These are phyloP conservation scores for Glaciozyma martinii DNA, from an alignment of 768 basidiomycete species.

Conservation along the genomic window DNA sequence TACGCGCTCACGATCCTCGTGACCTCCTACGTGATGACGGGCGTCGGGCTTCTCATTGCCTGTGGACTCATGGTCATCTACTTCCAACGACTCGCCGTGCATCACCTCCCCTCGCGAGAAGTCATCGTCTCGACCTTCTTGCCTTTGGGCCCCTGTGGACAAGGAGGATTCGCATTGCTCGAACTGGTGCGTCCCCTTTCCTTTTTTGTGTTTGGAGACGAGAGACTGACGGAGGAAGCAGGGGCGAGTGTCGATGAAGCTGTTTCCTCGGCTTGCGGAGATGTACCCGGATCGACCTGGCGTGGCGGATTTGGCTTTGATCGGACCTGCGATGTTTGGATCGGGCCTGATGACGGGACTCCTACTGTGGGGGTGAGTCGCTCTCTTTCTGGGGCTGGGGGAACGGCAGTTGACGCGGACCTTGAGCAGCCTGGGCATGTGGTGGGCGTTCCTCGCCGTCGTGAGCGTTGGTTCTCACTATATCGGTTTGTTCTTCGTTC, in stretches of 20 bases:
- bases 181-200: constrained; percentile 13
- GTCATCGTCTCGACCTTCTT: constrained; percentile 31
- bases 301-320: constrained; percentile 2
- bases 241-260: constrained; percentile 22
- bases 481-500: background rate
- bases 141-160: constrained; percentile 32
- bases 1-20: constrained; percentile 32
- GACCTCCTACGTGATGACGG: constrained; percentile 30
- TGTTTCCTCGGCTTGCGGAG: constrained; percentile 26
- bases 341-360: constrained; percentile 27
- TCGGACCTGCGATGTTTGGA: constrained; percentile 26
- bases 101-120: constrained; percentile 32
- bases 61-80: constrained; percentile 30
- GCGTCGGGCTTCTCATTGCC: constrained; percentile 30
- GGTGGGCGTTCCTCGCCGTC: constrained; percentile 33
- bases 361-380: constrained; percentile 28
- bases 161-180: constrained; percentile 31
- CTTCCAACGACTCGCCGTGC: constrained; percentile 31
- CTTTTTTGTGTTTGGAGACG: background rate
- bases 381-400: background rate
- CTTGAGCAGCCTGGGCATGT: constrained; percentile 26
- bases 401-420: background rate
- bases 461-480: constrained; percentile 20
- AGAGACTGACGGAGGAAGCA: background rate
- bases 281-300: constrained; percentile 5